These are phyloP conservation scores for Xerocomellus chrysenteron DNA, from an alignment of 768 basidiomycete genomes.

Conservation along the genomic window DNA sequence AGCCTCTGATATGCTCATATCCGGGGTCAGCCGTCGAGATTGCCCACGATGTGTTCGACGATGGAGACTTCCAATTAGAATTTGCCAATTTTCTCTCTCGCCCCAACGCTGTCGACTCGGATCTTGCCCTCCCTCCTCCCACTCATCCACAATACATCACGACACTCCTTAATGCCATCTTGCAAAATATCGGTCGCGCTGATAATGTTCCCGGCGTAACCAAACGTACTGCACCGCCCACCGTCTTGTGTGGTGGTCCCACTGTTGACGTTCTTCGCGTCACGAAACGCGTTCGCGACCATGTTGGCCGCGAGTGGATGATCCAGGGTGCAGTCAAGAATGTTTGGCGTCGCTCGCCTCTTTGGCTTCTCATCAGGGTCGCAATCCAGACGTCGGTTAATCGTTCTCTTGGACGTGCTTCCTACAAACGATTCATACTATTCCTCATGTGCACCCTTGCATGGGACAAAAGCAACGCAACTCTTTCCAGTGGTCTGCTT, in stretches of 20 bases:
- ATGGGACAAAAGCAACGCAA: slow-evolving; percentile 7
- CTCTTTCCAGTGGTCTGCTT: slow-evolving; percentile 21
- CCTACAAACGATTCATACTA: slow-evolving; percentile 49
- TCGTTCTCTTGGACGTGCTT: slow-evolving; percentile 4
- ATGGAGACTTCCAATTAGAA: not conserved
- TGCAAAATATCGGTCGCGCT: not conserved
- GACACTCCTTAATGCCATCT: too few species aligned
- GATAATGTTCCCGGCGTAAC: slow-evolving; percentile 16
- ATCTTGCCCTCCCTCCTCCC: too few species aligned
- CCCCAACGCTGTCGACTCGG: too few species aligned
- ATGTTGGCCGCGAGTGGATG: slow-evolving; percentile 1
- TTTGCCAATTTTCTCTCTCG: too few species aligned
- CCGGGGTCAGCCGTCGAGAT: slow-evolving; percentile 39
- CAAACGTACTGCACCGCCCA: not conserved
- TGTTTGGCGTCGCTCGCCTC: slow-evolving; percentile 27
- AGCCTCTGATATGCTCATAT: slow-evolving; percentile 25
- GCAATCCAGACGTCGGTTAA: slow-evolving; percentile 27
- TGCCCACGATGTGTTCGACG: slow-evolving; percentile 18
- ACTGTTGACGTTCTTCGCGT: slow-evolving; percentile 18
- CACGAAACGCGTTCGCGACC: slow-evolving; percentile 25
- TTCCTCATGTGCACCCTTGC: slow-evolving; percentile 36
- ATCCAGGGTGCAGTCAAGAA: too few species aligned
- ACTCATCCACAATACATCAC: too few species aligned
- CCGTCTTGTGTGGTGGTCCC: slow-evolving; percentile 10
- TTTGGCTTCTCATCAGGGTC: slow-evolving; percentile 36